These are phyloP conservation scores for Candida coquimbonensis DNA, from an alignment of 805 yeast species.

Conservation along the genomic window DNA sequence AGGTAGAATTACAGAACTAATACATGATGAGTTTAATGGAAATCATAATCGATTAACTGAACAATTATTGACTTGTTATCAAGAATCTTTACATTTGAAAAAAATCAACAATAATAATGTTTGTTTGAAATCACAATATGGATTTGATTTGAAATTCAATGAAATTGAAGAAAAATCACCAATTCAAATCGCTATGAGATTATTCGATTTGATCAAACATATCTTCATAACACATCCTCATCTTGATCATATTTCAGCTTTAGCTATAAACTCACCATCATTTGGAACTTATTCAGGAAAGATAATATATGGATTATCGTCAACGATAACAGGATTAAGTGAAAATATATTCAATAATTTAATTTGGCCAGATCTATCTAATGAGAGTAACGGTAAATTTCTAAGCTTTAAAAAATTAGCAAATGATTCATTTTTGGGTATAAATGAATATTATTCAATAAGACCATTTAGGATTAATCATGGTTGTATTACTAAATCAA, in stretches of 20 bases:
- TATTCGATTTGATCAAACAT: conserved; percentile 32
- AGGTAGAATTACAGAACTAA: conserved; percentile 42
- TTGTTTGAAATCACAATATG: neutral
- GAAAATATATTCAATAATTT: conserved; percentile 61
- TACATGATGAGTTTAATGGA: conserved; percentile 5
- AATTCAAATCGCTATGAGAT: conserved; percentile 23
- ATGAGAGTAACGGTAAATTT: conserved; percentile 22
- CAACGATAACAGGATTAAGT: conserved; percentile 46
- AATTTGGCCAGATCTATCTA: conserved; percentile 68
- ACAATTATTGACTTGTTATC: conserved; percentile 1
- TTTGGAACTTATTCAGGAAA: conserved; percentile 31
- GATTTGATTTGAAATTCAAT: neutral
- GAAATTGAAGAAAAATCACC: conserved; percentile 14
- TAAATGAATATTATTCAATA: conserved; percentile 18
- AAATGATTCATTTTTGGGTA: conserved; percentile 1
- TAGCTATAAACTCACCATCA: conserved; percentile 67
- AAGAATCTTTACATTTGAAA: neutral
- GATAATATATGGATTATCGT: conserved; percentile 43
- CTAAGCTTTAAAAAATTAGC: conserved; percentile 16
- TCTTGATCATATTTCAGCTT: conserved; percentile 67
- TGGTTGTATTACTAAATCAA: conserved; percentile 28
- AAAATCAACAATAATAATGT: neutral
- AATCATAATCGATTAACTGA: neutral
- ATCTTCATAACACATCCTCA: conserved; percentile 76
- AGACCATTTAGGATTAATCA: conserved; percentile 33